phyloP scores from a whole-genome alignment of 2,329 filamentous ascomycete species.

The Aspergillus intermedius region DNA sequence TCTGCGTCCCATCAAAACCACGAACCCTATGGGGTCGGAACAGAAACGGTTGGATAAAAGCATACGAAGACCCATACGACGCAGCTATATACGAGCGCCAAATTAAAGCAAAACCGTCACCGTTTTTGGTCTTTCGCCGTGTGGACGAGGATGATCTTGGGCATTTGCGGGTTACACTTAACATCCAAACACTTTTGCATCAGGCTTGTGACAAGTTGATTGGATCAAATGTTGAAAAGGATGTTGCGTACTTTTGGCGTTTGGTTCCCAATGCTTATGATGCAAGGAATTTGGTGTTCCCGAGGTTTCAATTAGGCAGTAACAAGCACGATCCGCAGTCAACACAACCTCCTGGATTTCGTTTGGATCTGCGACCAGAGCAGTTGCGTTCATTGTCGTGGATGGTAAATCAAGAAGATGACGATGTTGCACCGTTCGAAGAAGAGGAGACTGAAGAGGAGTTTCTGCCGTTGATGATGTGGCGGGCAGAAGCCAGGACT shows the following conservation, averaged over 20 bases:
- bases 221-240: constrained; percentile 4
- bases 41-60: constrained; percentile 25
- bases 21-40: constrained; percentile 28
- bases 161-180: constrained; percentile 34
- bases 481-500: constrained; percentile 50
- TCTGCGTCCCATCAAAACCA: constrained; percentile 29
- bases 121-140: constrained; percentile 36
- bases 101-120: constrained; percentile 42
- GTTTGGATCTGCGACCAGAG: constrained; percentile 40
- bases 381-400: constrained; percentile 53
- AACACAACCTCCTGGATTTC: constrained; percentile 32
- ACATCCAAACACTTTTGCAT: constrained; percentile 33
- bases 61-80: constrained; percentile 47
- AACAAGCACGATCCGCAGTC: constrained; percentile 35
- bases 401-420: constrained; percentile 53
- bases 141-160: constrained; percentile 24
- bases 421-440: constrained; percentile 34
- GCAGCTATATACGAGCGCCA: constrained; percentile 47
- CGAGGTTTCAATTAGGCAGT: constrained; percentile 37
- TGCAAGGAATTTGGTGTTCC: constrained; percentile 25
- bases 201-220: constrained; percentile 26
- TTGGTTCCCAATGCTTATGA: constrained; percentile 42
- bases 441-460: constrained; percentile 55
- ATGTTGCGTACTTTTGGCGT: constrained; percentile 37
- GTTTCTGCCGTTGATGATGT: constrained; percentile 44